Evolutionary conservation across 225 moss, liverwort and hornwort species (phyloP).

Genomic region (Thuidium tamariscinum): DNA sequence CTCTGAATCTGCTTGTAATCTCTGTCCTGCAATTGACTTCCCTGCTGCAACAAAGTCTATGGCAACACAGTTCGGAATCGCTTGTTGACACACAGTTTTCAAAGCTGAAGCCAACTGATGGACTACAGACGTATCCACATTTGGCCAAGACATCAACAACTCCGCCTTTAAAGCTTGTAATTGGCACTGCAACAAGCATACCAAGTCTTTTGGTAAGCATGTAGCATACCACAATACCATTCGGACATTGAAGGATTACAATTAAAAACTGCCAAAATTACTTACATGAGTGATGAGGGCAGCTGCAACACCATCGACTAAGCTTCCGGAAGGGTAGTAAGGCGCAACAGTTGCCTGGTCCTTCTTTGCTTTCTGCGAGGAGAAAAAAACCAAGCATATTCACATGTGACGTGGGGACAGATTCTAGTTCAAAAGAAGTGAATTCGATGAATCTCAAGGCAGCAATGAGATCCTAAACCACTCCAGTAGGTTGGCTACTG

Average conservation of each 20-base stretch:
- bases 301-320: conserved; percentile 86
- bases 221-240: neutral
- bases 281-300: conserved; percentile 75
- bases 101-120: conserved; percentile 47
- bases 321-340: conserved; percentile 82
- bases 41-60: conserved; percentile 53
- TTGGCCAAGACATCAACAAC: conserved; percentile 77
- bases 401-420: neutral
- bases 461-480: neutral
- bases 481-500: neutral
- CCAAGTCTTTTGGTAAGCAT: neutral
- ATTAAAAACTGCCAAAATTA: neutral
- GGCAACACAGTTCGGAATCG: conserved; percentile 12
- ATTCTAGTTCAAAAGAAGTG: neutral
- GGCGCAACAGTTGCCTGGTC: conserved; percentile 26
- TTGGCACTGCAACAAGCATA: conserved; percentile 53
- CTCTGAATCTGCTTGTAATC: conserved; percentile 36
- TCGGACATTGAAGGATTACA: neutral
- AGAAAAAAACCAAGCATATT: neutral
- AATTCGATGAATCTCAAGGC: neutral
- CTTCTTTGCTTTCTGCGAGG: conserved; percentile 46
- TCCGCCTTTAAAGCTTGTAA: conserved; percentile 48
- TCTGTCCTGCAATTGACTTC: conserved; percentile 34
- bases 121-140: conserved; percentile 40
- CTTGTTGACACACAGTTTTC: conserved; percentile 17